Conservation (phyloP, 2,329 filamentous ascomycete species). For the Harringtonia aguacate region DNA sequence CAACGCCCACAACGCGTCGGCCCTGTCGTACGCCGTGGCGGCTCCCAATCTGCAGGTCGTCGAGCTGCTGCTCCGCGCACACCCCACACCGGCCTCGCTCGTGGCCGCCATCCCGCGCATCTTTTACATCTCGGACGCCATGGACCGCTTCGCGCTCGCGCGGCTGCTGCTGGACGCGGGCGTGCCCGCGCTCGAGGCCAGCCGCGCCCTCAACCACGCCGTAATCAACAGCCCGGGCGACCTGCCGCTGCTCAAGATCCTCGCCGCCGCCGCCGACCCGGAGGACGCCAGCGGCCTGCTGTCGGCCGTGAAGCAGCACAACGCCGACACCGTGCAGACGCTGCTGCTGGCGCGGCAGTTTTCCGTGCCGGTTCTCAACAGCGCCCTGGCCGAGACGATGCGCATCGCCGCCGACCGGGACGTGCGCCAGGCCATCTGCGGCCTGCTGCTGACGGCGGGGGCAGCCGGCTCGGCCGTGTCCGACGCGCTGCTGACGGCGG, state of each 20-base stretch:
- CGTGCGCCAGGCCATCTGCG: constrained; percentile 31
- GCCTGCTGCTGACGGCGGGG: constrained; percentile 32
- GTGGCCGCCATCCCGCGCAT: constrained; percentile 40
- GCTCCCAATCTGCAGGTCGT: constrained; percentile 32
- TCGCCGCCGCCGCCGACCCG: constrained; percentile 36
- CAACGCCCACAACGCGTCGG: constrained; percentile 40
- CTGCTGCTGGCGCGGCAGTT: constrained; percentile 29
- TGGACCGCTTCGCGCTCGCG: constrained; percentile 39
- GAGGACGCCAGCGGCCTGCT: constrained; percentile 38
- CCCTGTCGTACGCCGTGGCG: constrained; percentile 39
- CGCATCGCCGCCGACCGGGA: constrained; percentile 27
- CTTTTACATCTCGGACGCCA: constrained; percentile 37
- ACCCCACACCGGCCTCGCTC: constrained; percentile 31
- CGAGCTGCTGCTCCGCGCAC: constrained; percentile 34
- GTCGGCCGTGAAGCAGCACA: constrained; percentile 33
- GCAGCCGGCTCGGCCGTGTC: constrained; percentile 34
- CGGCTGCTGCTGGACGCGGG: constrained; percentile 39
- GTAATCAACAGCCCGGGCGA: constrained; percentile 37
- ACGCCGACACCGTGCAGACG: constrained; percentile 32
- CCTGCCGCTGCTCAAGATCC: constrained; percentile 31
- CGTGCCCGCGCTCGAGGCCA: constrained; percentile 34
- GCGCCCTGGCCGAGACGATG: constrained; percentile 31
- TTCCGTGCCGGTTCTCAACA: constrained; percentile 26
- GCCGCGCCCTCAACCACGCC: constrained; percentile 39
- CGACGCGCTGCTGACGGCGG: constrained; percentile 37